Evolutionary conservation across 2,329 filamentous ascomycete genomes (phyloP), one percentile per base, ranked within the genome.

Genomic region (Pleomassaria siparia): DNA sequence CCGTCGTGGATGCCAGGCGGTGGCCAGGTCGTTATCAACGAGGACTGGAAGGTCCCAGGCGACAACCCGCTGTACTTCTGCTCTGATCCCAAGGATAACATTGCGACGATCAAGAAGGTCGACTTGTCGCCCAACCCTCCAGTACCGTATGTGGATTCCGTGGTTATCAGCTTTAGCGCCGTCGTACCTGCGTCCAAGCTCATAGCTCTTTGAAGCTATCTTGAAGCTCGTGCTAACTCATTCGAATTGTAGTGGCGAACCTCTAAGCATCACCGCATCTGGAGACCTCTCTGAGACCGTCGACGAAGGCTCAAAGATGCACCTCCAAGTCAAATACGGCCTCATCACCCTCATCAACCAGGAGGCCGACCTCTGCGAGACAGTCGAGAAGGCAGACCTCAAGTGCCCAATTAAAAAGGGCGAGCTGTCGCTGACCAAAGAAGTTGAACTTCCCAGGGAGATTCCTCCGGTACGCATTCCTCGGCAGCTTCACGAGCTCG

Each of bases 301-400:
- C 55, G 81, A 84, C 46, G 70, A 90, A 49, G 92, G 90, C 49
- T 89, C 92, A 50, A 89, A 88, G 62, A 87, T 96, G 53, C 79
- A 86, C 40, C 72, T 99, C 32, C 81, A 85, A 58, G 92, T 99
- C 74, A 96, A 96, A 76, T 96, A 95, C 72, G 92, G 92, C 51
- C 79, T 96, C 57, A 96, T 99, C 72, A 88, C 85, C 46, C 82
- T 99, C 55, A 84, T 99, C 72, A 89, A 82, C 71, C 88, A 88
- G 56, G 82, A 80, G 58, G 85, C 86, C 63, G 87, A 96, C 67
- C 82, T 97, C 29, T 99, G 94, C 77, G 88, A 96, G 51, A 87
- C 95, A 70, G 83, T 95, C 56, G 78, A 82, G 69, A 91, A 96
- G 59, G 89, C 96, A 36, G 90, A 96, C 62, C 77, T 97, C 47